These are phyloP conservation scores for Boechera retrofracta DNA, from an alignment of 345 rosid species.

Conservation along the genomic window DNA sequence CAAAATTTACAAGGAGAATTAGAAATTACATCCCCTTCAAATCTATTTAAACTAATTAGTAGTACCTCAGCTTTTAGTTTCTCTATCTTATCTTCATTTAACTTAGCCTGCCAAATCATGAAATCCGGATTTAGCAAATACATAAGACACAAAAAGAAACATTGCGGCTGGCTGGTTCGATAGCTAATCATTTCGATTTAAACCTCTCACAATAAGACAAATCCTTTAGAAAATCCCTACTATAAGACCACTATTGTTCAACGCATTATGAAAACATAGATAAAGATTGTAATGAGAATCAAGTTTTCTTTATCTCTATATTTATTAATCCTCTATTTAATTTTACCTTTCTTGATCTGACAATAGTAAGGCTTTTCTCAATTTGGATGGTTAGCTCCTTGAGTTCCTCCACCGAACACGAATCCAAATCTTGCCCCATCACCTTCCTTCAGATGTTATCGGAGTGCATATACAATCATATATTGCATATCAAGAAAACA, in stretches of 20 bases:
- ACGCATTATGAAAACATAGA: not conserved
- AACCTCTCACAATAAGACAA: not conserved
- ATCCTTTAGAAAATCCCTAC: not conserved
- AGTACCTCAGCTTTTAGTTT: slow-evolving; percentile 56
- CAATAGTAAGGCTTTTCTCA: slow-evolving; percentile 52
- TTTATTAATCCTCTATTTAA: not conserved
- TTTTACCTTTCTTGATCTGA: slow-evolving; percentile 69
- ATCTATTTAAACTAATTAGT: not conserved
- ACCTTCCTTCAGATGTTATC: slow-evolving; percentile 51
- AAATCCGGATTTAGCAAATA: not conserved
- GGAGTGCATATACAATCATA: not conserved
- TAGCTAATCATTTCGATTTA: not conserved
- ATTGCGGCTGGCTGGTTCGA: not conserved
- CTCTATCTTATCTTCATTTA: slow-evolving; percentile 50
- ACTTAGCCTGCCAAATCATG: slow-evolving; percentile 48
- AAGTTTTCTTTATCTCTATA: not conserved
- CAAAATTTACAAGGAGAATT: not conserved
- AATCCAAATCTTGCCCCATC: slow-evolving; percentile 57
- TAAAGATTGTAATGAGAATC: not conserved
- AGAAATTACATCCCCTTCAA: not conserved
- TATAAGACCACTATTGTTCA: not conserved
- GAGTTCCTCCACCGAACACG: slow-evolving; percentile 57
- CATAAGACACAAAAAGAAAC: not conserved
- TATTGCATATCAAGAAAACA: not conserved
- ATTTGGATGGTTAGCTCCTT: slow-evolving; percentile 51